A percentile compares a stretch with the other conserved stretches of the same genome.
Conservation (phyloP, 495 filamentous ascomycete species). For the Penicillium goetzii region DNA sequence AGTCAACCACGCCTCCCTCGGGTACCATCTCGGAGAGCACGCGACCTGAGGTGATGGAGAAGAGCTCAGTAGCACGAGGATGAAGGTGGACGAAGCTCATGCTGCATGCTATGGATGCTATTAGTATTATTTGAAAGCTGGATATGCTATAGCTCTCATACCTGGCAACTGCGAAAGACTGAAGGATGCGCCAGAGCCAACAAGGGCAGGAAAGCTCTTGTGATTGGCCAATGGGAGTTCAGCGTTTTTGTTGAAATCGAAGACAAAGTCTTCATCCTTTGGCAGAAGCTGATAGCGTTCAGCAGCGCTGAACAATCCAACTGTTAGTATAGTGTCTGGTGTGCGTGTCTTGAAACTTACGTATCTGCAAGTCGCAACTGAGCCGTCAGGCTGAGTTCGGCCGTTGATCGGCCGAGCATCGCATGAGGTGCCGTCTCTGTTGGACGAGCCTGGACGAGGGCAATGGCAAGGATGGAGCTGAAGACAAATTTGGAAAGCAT, state of each 20-base stretch:
- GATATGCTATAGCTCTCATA: neutral
- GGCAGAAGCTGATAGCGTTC: neutral
- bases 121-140: neutral
- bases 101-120: neutral
- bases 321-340: neutral
- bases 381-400: neutral
- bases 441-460: neutral
- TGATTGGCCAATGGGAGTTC: neutral
- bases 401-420: neutral
- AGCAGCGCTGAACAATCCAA: neutral
- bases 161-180: slow-evolving; percentile 3
- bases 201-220: neutral
- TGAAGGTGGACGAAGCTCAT: slow-evolving; percentile 2
- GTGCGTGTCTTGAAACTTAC: neutral
- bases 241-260: neutral
- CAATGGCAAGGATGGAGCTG: neutral
- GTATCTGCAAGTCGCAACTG: neutral
- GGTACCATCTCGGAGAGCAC: neutral
- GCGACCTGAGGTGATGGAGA: neutral
- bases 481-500: neutral
- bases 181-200: neutral
- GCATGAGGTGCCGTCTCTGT: neutral
- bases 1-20: neutral
- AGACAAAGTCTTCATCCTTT: slow-evolving; percentile 1
- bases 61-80: slow-evolving; percentile 3